Evolutionary conservation across 306 rosid species (phyloP).

Genomic region (Glycyrrhiza uralensis): DNA sequence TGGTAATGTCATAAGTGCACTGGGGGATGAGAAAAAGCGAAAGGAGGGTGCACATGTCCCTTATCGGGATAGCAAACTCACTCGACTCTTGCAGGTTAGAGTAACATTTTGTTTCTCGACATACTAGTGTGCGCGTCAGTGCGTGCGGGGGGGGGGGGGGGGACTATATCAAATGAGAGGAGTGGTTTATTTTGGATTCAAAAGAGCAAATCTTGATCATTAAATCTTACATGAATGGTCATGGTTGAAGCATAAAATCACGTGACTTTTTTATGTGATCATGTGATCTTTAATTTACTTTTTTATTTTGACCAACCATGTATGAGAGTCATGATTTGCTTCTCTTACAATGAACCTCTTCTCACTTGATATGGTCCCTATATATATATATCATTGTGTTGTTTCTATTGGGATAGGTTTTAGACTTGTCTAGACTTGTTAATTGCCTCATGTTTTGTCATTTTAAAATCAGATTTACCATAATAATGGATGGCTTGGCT

Average conservation of each 20-base stretch:
- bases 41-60: conserved; percentile 80
- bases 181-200: neutral
- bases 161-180: neutral
- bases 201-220: neutral
- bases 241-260: neutral
- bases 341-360: neutral
- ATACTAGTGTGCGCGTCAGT: neutral
- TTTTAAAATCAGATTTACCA: neutral
- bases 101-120: conserved; percentile 22
- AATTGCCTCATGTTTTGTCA: neutral
- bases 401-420: neutral
- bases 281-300: neutral
- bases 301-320: neutral
- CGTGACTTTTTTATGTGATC: neutral
- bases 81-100: conserved; percentile 86
- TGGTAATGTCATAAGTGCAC: conserved; percentile 82
- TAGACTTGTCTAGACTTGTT: neutral
- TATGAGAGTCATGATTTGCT: neutral
- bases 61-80: conserved; percentile 85
- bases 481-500: neutral
- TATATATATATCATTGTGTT: neutral
- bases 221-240: neutral
- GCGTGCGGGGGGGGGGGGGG: neutral
- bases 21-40: conserved; percentile 84
- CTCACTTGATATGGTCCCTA: neutral